A percentile compares a stretch with the other conserved stretches of the same genome.
Evolutionary conservation across 805 yeast genomes (phyloP).

Genomic region (Cephaloascus fragrans): DNA sequence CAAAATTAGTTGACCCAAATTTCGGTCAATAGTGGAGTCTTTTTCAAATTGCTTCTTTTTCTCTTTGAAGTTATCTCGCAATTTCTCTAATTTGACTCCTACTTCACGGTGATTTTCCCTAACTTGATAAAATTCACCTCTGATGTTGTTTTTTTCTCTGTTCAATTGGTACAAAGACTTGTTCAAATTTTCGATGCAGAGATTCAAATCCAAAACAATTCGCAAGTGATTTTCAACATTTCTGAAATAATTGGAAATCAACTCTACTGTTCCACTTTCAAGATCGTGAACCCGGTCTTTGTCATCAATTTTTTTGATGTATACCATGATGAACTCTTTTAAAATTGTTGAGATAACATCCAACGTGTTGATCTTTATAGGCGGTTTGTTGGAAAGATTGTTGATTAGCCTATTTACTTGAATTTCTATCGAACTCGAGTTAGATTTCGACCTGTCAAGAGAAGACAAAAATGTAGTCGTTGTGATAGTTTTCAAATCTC

Average conservation of each 20-base stretch:
- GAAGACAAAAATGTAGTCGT: background rate
- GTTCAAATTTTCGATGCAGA: slow-evolving; percentile 20
- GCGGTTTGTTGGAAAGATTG: slow-evolving; percentile 6
- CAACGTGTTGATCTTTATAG: slow-evolving; percentile 16
- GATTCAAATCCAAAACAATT: slow-evolving; percentile 20
- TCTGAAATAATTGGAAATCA: background rate
- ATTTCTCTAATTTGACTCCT: slow-evolving; percentile 8
- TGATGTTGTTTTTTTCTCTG: slow-evolving; percentile 14
- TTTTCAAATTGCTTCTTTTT: slow-evolving; percentile 7
- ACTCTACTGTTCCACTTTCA: too few species aligned
- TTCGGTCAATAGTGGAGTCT: too few species aligned
- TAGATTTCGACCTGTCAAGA: background rate
- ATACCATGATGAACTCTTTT: slow-evolving; percentile 8
- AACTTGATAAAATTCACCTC: slow-evolving; percentile 16
- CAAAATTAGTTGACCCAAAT: too few species aligned
- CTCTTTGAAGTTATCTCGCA: slow-evolving; percentile 9
- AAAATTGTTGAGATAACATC: slow-evolving; percentile 21
- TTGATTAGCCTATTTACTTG: background rate
- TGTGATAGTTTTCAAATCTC: background rate
- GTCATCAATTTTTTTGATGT: background rate
- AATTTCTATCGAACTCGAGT: background rate
- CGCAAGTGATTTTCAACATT: slow-evolving; percentile 12
- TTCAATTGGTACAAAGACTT: slow-evolving; percentile 16
- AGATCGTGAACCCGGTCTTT: too few species aligned
- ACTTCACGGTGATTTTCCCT: slow-evolving; percentile 14